Percentiles rank a stretch among this genome's conserved stretches.
Conservation (phyloP, 108 stramenopile genomes). For the Nitzschia putrida region DNA sequence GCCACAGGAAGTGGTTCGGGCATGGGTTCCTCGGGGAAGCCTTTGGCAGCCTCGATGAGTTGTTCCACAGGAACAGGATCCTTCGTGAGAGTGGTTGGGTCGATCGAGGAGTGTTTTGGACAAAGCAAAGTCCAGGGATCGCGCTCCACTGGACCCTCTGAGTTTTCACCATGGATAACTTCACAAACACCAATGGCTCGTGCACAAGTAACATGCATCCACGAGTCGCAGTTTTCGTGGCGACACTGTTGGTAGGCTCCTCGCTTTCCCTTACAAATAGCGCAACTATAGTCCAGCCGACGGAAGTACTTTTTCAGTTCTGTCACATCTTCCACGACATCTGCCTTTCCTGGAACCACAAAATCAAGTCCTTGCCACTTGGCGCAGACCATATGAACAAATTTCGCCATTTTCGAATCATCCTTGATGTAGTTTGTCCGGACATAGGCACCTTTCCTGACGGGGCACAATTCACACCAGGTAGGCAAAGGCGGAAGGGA, state of each 20-base stretch:
- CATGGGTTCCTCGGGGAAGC: constrained; percentile 70
- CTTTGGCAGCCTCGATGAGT: constrained; percentile 59
- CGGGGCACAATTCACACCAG: constrained; percentile 82
- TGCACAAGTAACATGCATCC: constrained; percentile 82
- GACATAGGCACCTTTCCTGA: constrained; percentile 75
- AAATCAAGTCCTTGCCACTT: constrained; percentile 87
- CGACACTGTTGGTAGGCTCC: constrained; percentile 75
- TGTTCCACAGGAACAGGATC: constrained; percentile 49
- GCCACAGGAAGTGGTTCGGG: constrained; percentile 45
- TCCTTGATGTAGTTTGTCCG: constrained; percentile 37
- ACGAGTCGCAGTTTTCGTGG: constrained; percentile 60
- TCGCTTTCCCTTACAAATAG: constrained; percentile 65
- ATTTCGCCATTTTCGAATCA: constrained; percentile 39
- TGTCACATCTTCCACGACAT: constrained; percentile 69
- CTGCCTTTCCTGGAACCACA: constrained; percentile 29
- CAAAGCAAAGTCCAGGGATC: constrained; percentile 81
- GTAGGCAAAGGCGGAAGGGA: constrained; percentile 49
- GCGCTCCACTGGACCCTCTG: constrained; percentile 52
- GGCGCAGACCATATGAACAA: constrained; percentile 81
- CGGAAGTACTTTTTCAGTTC: constrained; percentile 58
- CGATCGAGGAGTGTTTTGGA: constrained; percentile 67
- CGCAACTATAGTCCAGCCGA: constrained; percentile 44
- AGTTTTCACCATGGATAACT: constrained; percentile 84
- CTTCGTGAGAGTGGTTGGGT: constrained; percentile 39
- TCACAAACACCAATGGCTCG: constrained; percentile 70